Evolutionary conservation across 1,139 yeast species (phyloP), one percentile per base, ranked within the genome.

Genomic region (Maudiozyma humilis): DNA sequence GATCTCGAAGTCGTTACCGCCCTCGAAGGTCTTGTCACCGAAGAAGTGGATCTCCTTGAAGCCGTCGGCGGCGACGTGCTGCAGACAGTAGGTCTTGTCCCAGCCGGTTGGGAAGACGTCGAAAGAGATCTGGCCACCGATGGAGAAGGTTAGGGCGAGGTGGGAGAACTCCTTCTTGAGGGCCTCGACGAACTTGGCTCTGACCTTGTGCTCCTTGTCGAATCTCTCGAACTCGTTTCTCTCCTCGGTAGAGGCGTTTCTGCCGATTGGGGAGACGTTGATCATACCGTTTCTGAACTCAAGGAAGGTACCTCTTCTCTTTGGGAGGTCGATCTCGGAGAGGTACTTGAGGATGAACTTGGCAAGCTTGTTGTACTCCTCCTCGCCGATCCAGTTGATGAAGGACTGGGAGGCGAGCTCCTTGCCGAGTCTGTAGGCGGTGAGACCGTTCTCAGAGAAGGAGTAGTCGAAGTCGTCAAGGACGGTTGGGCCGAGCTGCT

Each of bases 21-120:
- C 99, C 72, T 86, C 72, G 74, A 83, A 84, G 55, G 95, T 77
- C 78, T 91, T 91, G 76, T 91, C 99, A 70, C 99, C 98, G 64
- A 91, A 91, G 79, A 93, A 93, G 75, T 91, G 97, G 60, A 91
- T 87, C 57, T 78, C 75, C 63, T 81, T 74, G 72, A 89, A 93
- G 52, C 82, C 79, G 69, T 89, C 96, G 51, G 73, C 69, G 59
- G 71, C 88, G 59, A 91, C 89, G 70, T 89, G 98, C 69, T 82
- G 88, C 64, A 93, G 79, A 70, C 95, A 86, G 73, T 89, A 93
- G 51, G 98, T 93, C 79, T 93, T 91, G 70, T 91, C 98, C 99
- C 99, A 91, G 62, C 99, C 99, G 53, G 96, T 85, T 71, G 99
- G 99, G 89, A 91, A 91, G 54, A 91, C 98, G 63, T 91, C 99